Percentiles rank a stretch among this genome's conserved stretches.
Conservation (phyloP, 257 asterid species). For the Solanum pimpinellifolium region DNA sequence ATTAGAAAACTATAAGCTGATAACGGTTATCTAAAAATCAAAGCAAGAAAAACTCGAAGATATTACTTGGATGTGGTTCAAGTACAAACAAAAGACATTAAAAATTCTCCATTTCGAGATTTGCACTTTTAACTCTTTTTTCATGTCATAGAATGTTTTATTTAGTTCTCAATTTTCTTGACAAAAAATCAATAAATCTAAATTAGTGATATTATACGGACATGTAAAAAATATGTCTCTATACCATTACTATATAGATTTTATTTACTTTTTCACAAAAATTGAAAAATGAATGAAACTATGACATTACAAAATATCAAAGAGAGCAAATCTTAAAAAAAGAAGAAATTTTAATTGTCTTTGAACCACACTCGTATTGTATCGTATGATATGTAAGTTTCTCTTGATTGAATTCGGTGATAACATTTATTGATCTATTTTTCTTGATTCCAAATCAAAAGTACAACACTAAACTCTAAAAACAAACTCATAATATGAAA, state of each 20-base stretch:
- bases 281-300: neutral
- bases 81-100: too few species aligned
- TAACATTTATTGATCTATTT: constrained; percentile 30
- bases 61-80: constrained; percentile 77
- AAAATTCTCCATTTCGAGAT: constrained; percentile 67
- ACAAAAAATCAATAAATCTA: neutral
- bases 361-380: neutral
- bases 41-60: constrained; percentile 2
- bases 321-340: too few species aligned
- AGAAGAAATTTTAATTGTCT: neutral
- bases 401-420: constrained; percentile 46
- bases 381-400: constrained; percentile 50
- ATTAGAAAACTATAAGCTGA: too few species aligned
- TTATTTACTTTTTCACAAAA: neutral
- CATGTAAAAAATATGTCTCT: neutral
- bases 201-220: too few species aligned
- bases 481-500: neutral
- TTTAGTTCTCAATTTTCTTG: neutral
- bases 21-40: neutral
- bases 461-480: neutral
- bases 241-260: too few species aligned
- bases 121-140: neutral
- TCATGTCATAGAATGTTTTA: neutral
- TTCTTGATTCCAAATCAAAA: constrained; percentile 20
- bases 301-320: neutral